Evolutionary conservation across 2,329 filamentous ascomycete genomes (phyloP), one percentile per base, ranked within the genome.

Genomic region (Colletotrichum abscissum): DNA sequence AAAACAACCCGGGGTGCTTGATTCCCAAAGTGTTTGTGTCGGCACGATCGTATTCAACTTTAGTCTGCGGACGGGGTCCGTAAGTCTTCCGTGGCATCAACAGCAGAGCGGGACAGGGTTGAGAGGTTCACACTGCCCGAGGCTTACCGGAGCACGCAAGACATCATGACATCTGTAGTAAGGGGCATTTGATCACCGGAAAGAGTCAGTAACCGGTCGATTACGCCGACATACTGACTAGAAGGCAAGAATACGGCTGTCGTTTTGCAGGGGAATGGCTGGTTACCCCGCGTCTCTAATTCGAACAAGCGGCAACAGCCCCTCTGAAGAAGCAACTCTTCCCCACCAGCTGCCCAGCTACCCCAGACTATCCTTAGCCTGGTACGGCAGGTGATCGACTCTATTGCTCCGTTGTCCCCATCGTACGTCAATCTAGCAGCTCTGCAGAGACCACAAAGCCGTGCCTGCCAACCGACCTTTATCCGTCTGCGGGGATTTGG

Each of bases 241-340:
- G 42, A 49, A 8, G 16, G 1, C 42, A 22, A 22, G 19, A 49
- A 49, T 49, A 19, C 42, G 42, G 42, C 19, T 49, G 19, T 49
- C 42, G 19, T 49, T 49, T 49, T 49, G 42, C 42, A 49, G 42
- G 42, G 42, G 22, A 49, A n/a, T 11, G 42, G n/a, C 28, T 22
- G 24, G 1, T 19, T 68, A 52, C 57, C 69, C 64, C 69, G 64
- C 69, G 46, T 56, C 19, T 22, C 19, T 38, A 26, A 46, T 59
- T 35, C 19, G 12, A 56, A 57, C 49, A 28, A 28, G 16, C 60
- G 42, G 46, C 16, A 46, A 28, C n/a, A 14, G 69, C 59, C 59
- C 65, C 65, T 64, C 65, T 59, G 30, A 57, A 68, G 65, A 64
- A 58, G 58, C 54, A 59, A 69, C 69, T 49, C 4, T 9, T 46